Percentiles rank a stretch among this genome's conserved stretches.
These are phyloP conservation scores for Plasmodium coatneyi DNA, from an alignment of 169 alveolate species.

Conservation along the genomic window DNA sequence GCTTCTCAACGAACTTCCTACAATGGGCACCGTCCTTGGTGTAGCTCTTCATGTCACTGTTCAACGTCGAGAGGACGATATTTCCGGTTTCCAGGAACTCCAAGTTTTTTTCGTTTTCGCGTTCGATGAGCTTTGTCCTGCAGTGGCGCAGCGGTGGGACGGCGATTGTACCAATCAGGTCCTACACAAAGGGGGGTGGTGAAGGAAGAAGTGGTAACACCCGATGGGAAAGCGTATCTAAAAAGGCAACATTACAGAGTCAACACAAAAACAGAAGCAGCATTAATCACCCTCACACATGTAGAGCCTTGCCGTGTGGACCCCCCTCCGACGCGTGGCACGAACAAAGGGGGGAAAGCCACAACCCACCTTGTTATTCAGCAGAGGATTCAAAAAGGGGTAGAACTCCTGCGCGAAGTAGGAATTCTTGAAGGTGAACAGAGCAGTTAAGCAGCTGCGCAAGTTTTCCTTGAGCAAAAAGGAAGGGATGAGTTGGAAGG, in stretches of 20 bases:
- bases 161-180: constrained; percentile 70
- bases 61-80: constrained; percentile 39
- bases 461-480: constrained; percentile 59
- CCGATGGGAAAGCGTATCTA: neutral
- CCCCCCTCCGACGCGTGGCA: neutral
- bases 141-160: constrained; percentile 72
- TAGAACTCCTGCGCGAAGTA: constrained; percentile 67
- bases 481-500: constrained; percentile 57
- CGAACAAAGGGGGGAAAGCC: neutral
- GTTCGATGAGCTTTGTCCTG: constrained; percentile 47
- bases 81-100: constrained; percentile 49
- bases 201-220: neutral
- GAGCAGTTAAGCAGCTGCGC: constrained; percentile 58
- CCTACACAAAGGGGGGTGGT: constrained; percentile 5
- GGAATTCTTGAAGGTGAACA: constrained; percentile 58
- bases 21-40: neutral
- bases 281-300: too few relatives aligned
- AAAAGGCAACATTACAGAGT: neutral
- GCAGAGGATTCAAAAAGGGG: constrained; percentile 62
- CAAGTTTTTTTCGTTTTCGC: constrained; percentile 47
- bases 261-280: too few relatives aligned
- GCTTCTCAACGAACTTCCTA: constrained; percentile 32
- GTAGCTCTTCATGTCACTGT: constrained; percentile 24
- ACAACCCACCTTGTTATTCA: constrained; percentile 62
- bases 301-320: neutral